Base-by-base conservation (phyloP, 1,284 basidiomycete genomes). In the Melampsora larici-populina region DNA sequence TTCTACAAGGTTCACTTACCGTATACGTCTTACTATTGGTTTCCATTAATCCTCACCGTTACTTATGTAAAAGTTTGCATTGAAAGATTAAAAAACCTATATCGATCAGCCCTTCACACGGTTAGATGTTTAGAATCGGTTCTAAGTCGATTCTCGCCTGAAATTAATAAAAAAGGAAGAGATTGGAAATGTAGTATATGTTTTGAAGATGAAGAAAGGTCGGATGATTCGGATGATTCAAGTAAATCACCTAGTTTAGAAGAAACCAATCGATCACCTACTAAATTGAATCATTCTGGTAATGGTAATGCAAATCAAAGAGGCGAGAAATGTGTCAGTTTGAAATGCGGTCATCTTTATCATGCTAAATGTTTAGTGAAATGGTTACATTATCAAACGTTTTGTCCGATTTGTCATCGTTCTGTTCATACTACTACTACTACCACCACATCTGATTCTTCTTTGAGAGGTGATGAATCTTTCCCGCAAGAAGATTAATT, bases 161-260 rank as follows among this genome's bases (percentile, higher is more conserved):
- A 31, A 31, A 29, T n/a, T 18, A 64, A 40, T 31, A 31, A 29
- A 26, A n/a, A 40, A 17, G 55, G 68, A 43, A 26, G 31, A 43
- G 74, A 76, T 69, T 76, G 74, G 74, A 69, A 49, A 9, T 77
- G 74, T 64, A 77, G 74, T 51, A 77, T 77, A 24, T 77, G 74
- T 26, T 77, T 77, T 31, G 74, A 77, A 36, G 74, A 77, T 43
- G 31, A 64, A 26, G 49, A 33, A 18, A 24, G 55, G 17, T 69
- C 51, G 49, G 43, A 48, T 31, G 31, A 33, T 13, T 24, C 49
- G 18, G 36, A 24, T 31, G 68, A 48, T 26, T 58, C 55, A 58
- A 9, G n/a, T 58, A 17, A 8, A 24, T 58, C 55, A 58, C 55
- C 55, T 5, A n/a, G 1, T 58, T 43, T 43, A 43, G 40, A 43